Evolutionary conservation across 345 rosid species (phyloP).

Genomic region (Citrus sp.): DNA sequence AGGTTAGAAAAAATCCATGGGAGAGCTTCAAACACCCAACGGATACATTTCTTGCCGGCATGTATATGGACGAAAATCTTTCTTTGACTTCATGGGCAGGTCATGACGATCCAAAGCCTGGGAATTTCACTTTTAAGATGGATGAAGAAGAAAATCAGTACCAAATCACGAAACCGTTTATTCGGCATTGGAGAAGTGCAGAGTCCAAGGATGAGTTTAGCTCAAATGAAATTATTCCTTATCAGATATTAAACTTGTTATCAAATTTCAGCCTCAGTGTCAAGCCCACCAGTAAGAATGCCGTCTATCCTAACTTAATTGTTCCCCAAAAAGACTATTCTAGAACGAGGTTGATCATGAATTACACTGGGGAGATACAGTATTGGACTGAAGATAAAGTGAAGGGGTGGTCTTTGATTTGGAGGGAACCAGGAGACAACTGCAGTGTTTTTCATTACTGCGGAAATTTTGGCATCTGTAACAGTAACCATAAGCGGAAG

Average conservation of each 20-base stretch:
- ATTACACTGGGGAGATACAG: constrained; percentile 29
- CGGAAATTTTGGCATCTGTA: constrained; percentile 44
- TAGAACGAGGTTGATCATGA: constrained; percentile 35
- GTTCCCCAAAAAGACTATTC: not conserved
- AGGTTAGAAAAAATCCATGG: not conserved
- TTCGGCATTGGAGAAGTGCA: not conserved
- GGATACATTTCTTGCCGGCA: constrained; percentile 41
- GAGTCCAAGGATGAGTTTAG: not conserved
- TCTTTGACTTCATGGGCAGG: constrained; percentile 32
- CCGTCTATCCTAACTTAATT: not conserved
- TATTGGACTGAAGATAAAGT: constrained; percentile 4
- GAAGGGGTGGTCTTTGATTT: constrained; percentile 23
- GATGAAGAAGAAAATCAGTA: not conserved
- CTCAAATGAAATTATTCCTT: not conserved
- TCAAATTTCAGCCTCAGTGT: constrained; percentile 5
- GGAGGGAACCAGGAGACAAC: constrained; percentile 32
- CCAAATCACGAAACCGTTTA: rapidly evolving
- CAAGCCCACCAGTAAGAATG: not conserved
- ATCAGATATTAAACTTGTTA: not conserved
- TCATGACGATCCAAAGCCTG: constrained; percentile 23
- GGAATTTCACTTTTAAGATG: constrained; percentile 20
- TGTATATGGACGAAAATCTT: constrained; percentile 19
- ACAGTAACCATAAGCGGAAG: not conserved
- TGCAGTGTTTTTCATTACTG: constrained; percentile 34
- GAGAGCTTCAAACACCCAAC: constrained; percentile 32